phyloP scores from a whole-genome alignment of 371 early-diverging fungal genomes.

The Mortierella sp. region DNA sequence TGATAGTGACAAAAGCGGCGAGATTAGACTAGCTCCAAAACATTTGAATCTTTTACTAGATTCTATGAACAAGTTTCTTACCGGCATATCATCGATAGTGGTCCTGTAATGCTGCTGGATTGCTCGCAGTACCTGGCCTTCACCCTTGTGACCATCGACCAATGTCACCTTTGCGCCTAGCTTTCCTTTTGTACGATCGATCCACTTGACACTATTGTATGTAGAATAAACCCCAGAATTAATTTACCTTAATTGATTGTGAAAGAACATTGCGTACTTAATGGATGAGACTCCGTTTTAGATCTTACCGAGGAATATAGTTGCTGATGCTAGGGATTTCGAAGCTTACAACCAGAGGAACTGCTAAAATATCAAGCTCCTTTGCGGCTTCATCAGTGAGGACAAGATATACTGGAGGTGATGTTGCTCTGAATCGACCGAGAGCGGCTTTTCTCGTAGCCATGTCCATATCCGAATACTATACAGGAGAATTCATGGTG shows the following conservation, averaged over 20 bases:
- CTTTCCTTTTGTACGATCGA: slow-evolving; percentile 46
- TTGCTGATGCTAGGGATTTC: slow-evolving; percentile 39
- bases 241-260: not conserved
- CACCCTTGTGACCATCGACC: slow-evolving; percentile 51
- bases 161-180: slow-evolving; percentile 50
- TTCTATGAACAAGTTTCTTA: slow-evolving; percentile 13
- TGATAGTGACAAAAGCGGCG: no score
- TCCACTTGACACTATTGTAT: slow-evolving; percentile 45
- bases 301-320: slow-evolving; percentile 50
- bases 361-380: slow-evolving; percentile 36
- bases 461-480: slow-evolving; percentile 55
- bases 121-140: slow-evolving; percentile 36
- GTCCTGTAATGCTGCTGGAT: slow-evolving; percentile 52
- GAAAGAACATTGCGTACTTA: not conserved
- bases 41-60: no score
- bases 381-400: slow-evolving; percentile 39
- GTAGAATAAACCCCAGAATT: not conserved
- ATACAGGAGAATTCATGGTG: not conserved
- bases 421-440: slow-evolving; percentile 25
- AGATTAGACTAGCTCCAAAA: no score
- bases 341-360: slow-evolving; percentile 47
- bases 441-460: slow-evolving; percentile 28
- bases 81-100: slow-evolving; percentile 55
- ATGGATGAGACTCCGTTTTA: not conserved
- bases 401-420: slow-evolving; percentile 27